Percentiles rank a stretch among this genome's conserved stretches.
These are phyloP conservation scores for Tuber magnatum DNA, from an alignment of 495 filamentous ascomycete genomes.

Conservation along the genomic window DNA sequence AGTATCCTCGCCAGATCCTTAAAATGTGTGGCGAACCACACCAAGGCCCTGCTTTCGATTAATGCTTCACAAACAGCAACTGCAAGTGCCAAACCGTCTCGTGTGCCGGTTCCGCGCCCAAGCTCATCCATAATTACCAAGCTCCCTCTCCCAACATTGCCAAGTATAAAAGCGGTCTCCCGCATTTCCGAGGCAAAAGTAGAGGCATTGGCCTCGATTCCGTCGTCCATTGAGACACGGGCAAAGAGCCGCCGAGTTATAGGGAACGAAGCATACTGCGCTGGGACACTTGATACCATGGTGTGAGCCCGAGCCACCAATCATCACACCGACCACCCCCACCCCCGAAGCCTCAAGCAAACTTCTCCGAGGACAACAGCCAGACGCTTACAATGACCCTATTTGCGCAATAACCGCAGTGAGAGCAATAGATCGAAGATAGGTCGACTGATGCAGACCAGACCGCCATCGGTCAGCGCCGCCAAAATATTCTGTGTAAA, in stretches of 20 bases:
- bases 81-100: conserved; percentile 85
- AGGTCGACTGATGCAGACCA: conserved; percentile 52
- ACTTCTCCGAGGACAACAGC: conserved; percentile 19
- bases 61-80: conserved; percentile 80
- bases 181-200: conserved; percentile 94
- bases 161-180: conserved; percentile 85
- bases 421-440: conserved; percentile 78
- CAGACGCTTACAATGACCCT: conserved; percentile 57
- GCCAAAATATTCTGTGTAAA: background rate
- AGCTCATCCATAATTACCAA: conserved; percentile 89
- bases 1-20: conserved; percentile 71
- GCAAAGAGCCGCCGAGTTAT: conserved; percentile 79
- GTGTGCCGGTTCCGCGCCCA: conserved; percentile 81
- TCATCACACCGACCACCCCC: background rate
- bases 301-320: background rate
- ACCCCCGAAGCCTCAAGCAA: conserved; percentile 5
- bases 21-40: conserved; percentile 95
- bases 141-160: conserved; percentile 56
- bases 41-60: conserved; percentile 62
- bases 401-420: conserved; percentile 88
- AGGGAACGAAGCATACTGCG: conserved; percentile 71
- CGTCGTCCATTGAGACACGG: conserved; percentile 76
- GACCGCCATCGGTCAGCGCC: background rate
- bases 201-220: conserved; percentile 82
- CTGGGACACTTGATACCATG: conserved; percentile 54